Base-by-base conservation (phyloP, 2,329 filamentous ascomycete species). In the Macrophomina tecta region DNA sequence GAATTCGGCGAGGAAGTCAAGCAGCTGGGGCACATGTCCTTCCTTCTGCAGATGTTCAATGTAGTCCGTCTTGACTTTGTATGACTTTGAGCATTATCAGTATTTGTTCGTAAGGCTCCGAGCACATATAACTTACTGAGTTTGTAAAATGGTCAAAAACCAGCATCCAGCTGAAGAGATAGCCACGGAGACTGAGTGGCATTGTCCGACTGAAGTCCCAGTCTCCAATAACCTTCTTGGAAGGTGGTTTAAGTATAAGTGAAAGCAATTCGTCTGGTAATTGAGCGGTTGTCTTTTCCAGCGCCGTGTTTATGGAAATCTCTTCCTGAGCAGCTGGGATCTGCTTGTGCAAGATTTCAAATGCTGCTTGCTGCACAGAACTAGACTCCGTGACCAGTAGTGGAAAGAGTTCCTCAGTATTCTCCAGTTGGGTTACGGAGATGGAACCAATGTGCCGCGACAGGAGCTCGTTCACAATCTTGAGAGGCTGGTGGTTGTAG, bases 121-220 rank as follows among this genome's bases (percentile, higher is more conserved):
- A 5, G 12, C 6, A 18, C 16, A 18, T 11, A 42, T 67, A 23
- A 69, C 79, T 73, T 81, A 85, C 84, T 12, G 93, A 89, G 23
- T 89, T 87, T 18, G 84, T 82, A 74, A 94, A 96, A 52, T 94
- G 90, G 72, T 97, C 93, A 74, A 97, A 98, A 0, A 97, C 85
- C 1, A 98, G 83, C 69, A 92, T 87, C 95, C 95, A 99, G 11
- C 92, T 91, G 34, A 97, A 83, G 2, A 99, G 84, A 73, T 97
- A 99, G 9, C 90, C 88, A 63, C 93, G 88, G 56, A 97, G 83
- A 0, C 86, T 75, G 0, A 87, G 81, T 11, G 93, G 93, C 72
- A 94, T 91, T 40, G 76, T 81, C 16, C 86, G 83, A 5, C 89
- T 84, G 28, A 93, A 87, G 42, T 85, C 82, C 8, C 90, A 86